phyloP scores from a whole-genome alignment of 768 basidiomycete genomes.

The Leccinum fibrillosum region DNA sequence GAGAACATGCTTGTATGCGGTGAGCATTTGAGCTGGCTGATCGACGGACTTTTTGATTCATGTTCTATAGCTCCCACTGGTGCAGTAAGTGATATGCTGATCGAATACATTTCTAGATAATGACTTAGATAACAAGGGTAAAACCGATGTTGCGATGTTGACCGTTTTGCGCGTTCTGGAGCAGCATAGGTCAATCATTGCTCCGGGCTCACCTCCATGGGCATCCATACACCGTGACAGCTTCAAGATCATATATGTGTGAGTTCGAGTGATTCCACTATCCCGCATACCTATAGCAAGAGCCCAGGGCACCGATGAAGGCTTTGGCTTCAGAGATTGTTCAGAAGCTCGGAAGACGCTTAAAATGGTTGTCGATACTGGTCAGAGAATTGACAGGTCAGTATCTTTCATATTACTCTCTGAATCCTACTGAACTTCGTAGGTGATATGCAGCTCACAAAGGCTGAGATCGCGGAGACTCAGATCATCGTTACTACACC shows the following conservation, averaged over 20 bases:
- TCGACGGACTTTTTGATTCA: background rate
- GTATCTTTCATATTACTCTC: slow-evolving; percentile 5
- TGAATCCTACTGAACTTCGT: background rate
- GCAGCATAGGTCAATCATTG: slow-evolving; percentile 51
- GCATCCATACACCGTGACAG: slow-evolving; percentile 60
- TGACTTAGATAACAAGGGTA: slow-evolving; percentile 58
- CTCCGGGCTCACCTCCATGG: slow-evolving; percentile 32
- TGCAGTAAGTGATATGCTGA: slow-evolving; percentile 58
- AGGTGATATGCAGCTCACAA: slow-evolving; percentile 96
- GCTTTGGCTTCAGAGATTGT: slow-evolving; percentile 95
- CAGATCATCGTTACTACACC: slow-evolving; percentile 99
- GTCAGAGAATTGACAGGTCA: slow-evolving; percentile 89
- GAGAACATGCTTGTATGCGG: slow-evolving; percentile 85
- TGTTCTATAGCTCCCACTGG: slow-evolving; percentile 81
- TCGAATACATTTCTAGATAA: background rate
- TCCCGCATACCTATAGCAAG: background rate
- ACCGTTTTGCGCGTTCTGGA: slow-evolving; percentile 84
- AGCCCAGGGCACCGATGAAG: slow-evolving; percentile 90
- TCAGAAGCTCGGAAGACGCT: slow-evolving; percentile 84
- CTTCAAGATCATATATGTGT: slow-evolving; percentile 99
- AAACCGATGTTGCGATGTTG: slow-evolving; percentile 98
- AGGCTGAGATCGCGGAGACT: slow-evolving; percentile 89
- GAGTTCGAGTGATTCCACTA: slow-evolving; percentile 20
- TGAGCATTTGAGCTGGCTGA: slow-evolving; percentile 10
- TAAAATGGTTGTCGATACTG: slow-evolving; percentile 82